Percentiles rank a stretch among this genome's conserved stretches.
Evolutionary conservation across 305 asterid genomes (phyloP).

Genomic region (Fraxinus xanthoxyloides): DNA sequence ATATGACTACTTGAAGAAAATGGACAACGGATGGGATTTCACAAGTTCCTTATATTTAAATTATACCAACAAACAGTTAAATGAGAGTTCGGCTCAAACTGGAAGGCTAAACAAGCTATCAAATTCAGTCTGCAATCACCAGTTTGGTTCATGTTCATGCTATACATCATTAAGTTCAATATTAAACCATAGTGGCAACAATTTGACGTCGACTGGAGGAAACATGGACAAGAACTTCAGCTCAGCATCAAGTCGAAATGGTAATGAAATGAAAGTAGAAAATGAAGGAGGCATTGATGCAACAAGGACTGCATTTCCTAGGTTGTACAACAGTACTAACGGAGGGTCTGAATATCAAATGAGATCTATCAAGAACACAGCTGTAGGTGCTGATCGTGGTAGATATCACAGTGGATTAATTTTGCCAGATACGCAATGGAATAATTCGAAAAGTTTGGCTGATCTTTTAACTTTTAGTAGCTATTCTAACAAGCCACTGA

Average conservation of each 20-base stretch:
- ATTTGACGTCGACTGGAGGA: not conserved
- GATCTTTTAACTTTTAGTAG: conserved; percentile 6
- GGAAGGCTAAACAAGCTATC: not conserved
- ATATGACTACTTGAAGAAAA: not conserved
- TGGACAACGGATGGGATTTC: not conserved
- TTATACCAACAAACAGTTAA: not conserved
- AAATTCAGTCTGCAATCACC: not conserved
- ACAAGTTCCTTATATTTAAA: not conserved
- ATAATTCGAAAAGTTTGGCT: conserved; percentile 15
- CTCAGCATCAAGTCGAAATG: not conserved
- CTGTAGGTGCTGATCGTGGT: not conserved
- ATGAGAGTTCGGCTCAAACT: not conserved
- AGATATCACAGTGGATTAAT: not conserved
- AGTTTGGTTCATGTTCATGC: not conserved
- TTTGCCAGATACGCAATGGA: not conserved
- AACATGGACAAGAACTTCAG: not conserved
- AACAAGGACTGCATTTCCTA: not conserved
- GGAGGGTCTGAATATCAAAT: not conserved
- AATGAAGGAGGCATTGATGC: not conserved
- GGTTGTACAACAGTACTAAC: not conserved
- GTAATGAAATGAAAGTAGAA: not conserved
- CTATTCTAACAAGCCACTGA: conserved; percentile 20
- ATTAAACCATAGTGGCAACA: not conserved
- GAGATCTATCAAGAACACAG: not conserved
- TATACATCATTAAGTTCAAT: not conserved